phyloP scores from a whole-genome alignment of 129 eudicot genomes.

The Calendula officinalis region DNA sequence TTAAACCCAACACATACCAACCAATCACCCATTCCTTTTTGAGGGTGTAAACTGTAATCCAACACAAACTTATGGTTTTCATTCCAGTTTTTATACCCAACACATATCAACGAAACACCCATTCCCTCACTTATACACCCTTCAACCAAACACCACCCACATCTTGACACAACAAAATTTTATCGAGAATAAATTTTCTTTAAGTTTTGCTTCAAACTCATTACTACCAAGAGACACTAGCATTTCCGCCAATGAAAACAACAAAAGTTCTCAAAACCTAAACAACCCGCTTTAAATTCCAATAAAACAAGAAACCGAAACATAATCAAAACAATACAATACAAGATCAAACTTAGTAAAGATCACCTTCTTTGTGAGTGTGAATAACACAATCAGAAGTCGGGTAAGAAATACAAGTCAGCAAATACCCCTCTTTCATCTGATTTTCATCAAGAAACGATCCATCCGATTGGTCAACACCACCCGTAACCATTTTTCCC shows the following conservation, averaged over 20 bases:
- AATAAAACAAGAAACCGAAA: conserved; percentile 1
- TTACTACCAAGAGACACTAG: conserved; percentile 25
- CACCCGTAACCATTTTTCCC: conserved; percentile 60
- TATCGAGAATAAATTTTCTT: not conserved
- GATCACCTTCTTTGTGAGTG: conserved; percentile 90
- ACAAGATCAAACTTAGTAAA: conserved; percentile 41
- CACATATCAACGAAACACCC: too few relatives aligned
- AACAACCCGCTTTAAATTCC: conserved; percentile 15
- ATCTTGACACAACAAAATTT: not conserved
- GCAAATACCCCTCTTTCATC: conserved; percentile 61
- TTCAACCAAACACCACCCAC: too few relatives aligned
- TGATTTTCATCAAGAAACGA: conserved; percentile 84
- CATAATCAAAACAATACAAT: not conserved
- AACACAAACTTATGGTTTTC: too few relatives aligned
- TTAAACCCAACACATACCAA: too few relatives aligned
- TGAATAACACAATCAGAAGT: conserved; percentile 86
- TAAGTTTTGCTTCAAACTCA: conserved; percentile 14
- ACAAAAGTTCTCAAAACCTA: conserved; percentile 22
- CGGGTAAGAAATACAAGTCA: conserved; percentile 91
- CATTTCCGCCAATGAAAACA: conserved; percentile 18
- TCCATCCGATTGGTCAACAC: conserved; percentile 87
- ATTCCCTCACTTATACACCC: too few relatives aligned
- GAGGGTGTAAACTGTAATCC: too few relatives aligned
- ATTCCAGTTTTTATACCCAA: too few relatives aligned
- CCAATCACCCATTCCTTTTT: too few relatives aligned